Percentiles rank a stretch among this genome's conserved stretches.
Conservation (phyloP, 2,329 filamentous ascomycete species). For the Keithomyces neogunnii region DNA sequence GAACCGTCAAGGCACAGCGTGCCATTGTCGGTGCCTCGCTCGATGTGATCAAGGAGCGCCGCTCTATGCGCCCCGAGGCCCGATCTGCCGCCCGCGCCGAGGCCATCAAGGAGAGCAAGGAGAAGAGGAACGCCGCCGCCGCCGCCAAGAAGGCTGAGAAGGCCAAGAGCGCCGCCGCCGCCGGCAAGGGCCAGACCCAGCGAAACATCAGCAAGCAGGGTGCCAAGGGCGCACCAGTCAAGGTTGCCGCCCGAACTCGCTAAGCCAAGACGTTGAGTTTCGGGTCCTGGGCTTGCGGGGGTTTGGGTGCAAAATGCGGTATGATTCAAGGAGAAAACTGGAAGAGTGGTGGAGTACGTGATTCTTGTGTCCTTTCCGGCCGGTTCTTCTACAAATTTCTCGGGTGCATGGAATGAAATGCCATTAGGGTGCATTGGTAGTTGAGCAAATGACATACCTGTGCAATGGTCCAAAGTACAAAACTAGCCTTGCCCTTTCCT, state of each 20-base stretch:
- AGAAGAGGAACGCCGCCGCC: constrained; percentile 86
- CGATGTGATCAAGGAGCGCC: constrained; percentile 99
- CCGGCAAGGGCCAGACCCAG: constrained; percentile 67
- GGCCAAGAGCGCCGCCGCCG: constrained; percentile 76
- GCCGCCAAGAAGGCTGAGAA: constrained; percentile 98
- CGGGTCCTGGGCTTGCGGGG: not conserved
- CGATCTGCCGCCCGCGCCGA: constrained; percentile 80
- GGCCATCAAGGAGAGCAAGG: constrained; percentile 97
- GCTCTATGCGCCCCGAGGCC: constrained; percentile 88
- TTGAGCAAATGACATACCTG: constrained; percentile 24
- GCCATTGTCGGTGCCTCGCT: constrained; percentile 98
- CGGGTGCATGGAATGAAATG: constrained; percentile 32
- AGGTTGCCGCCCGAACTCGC: constrained; percentile 80
- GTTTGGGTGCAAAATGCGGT: constrained; percentile 3
- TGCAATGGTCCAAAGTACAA: constrained; percentile 5
- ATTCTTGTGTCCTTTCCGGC: constrained; percentile 34
- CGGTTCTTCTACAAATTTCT: constrained; percentile 31
- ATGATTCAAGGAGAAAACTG: constrained; percentile 14
- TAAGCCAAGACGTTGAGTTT: constrained; percentile 27
- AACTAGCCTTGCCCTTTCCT: not conserved
- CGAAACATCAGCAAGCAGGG: constrained; percentile 95
- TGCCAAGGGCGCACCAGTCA: constrained; percentile 79
- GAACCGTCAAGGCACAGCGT: constrained; percentile 97
- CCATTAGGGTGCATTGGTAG: constrained; percentile 31
- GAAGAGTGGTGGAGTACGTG: constrained; percentile 27